Evolutionary conservation across 1,284 basidiomycete genomes (phyloP).

Genomic region (Stereum hirsutum): DNA sequence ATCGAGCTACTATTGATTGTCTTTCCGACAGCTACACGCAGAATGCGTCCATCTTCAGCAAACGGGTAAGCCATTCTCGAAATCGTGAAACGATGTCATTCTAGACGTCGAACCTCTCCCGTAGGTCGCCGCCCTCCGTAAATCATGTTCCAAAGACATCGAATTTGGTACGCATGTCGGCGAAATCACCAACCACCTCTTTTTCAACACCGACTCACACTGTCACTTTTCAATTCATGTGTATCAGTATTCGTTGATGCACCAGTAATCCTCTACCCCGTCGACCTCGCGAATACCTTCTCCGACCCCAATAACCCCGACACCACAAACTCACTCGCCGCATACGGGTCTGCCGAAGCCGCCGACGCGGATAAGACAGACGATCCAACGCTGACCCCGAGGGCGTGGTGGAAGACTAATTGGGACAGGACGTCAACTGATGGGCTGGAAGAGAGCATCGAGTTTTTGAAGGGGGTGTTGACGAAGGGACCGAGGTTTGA

Average conservation of each 20-base stretch:
- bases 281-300: slow-evolving; percentile 45
- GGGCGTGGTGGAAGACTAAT: slow-evolving; percentile 72
- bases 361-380: slow-evolving; percentile 31
- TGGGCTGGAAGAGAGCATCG: slow-evolving; percentile 53
- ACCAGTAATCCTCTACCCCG: slow-evolving; percentile 64
- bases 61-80: slow-evolving; percentile 43
- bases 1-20: no score
- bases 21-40: slow-evolving; percentile 62
- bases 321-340: slow-evolving; percentile 25
- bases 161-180: slow-evolving; percentile 48
- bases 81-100: slow-evolving; percentile 12
- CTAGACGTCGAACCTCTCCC: slow-evolving; percentile 12
- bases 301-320: slow-evolving; percentile 16
- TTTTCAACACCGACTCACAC: slow-evolving; percentile 3
- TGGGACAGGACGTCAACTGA: slow-evolving; percentile 37
- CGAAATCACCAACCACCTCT: background rate
- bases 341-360: slow-evolving; percentile 49
- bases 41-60: slow-evolving; percentile 72
- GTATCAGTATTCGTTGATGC: slow-evolving; percentile 72
- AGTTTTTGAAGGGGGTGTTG: slow-evolving; percentile 37
- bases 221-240: background rate
- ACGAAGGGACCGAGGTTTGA: slow-evolving; percentile 46
- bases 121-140: slow-evolving; percentile 72
- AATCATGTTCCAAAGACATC: slow-evolving; percentile 56
- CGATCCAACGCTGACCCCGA: slow-evolving; percentile 57